Percentiles rank a stretch among this genome's conserved stretches.
These are phyloP conservation scores for Yamadazyma pseudoaaseri DNA, from an alignment of 1,139 yeast species.

Conservation along the genomic window DNA sequence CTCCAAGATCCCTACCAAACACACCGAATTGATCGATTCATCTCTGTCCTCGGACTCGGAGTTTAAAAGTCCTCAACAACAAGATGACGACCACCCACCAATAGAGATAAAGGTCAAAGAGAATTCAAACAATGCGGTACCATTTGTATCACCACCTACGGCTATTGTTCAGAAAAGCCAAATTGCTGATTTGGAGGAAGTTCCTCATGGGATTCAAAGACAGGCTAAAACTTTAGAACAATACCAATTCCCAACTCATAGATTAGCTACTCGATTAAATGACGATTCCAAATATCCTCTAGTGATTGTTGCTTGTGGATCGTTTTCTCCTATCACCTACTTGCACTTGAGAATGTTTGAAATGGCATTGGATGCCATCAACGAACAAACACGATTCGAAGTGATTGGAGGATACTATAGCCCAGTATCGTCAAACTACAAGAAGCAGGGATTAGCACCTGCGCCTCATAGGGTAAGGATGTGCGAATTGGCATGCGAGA, in stretches of 20 bases:
- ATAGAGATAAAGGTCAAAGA: neutral
- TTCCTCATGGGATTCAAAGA: conserved; percentile 87
- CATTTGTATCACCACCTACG: conserved; percentile 33
- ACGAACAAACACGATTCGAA: conserved; percentile 90
- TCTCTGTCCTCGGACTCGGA: conserved; percentile 14
- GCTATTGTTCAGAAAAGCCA: conserved; percentile 61
- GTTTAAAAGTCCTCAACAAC: neutral
- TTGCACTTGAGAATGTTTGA: conserved; percentile 95
- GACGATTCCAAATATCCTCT: conserved; percentile 84
- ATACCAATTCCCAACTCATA: conserved; percentile 82
- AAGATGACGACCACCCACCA: conserved; percentile 10
- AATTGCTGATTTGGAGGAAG: conserved; percentile 93
- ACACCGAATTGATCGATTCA: conserved; percentile 38
- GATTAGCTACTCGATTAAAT: conserved; percentile 68
- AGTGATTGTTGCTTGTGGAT: conserved; percentile 96
- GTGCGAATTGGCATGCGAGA: conserved; percentile 97
- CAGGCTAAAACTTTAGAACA: conserved; percentile 71
- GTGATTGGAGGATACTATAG: conserved; percentile 96
- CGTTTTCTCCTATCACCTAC: conserved; percentile 93
- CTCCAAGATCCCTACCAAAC: conserved; percentile 42
- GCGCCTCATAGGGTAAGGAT: conserved; percentile 88
- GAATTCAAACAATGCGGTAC: neutral
- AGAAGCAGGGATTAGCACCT: conserved; percentile 89
- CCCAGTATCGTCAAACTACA: conserved; percentile 95
- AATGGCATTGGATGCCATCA: conserved; percentile 94